A percentile compares a stretch with the other conserved stretches of the same genome.
Conservation (phyloP, 768 basidiomycete genomes). For the Panaeolus cyanescens region DNA sequence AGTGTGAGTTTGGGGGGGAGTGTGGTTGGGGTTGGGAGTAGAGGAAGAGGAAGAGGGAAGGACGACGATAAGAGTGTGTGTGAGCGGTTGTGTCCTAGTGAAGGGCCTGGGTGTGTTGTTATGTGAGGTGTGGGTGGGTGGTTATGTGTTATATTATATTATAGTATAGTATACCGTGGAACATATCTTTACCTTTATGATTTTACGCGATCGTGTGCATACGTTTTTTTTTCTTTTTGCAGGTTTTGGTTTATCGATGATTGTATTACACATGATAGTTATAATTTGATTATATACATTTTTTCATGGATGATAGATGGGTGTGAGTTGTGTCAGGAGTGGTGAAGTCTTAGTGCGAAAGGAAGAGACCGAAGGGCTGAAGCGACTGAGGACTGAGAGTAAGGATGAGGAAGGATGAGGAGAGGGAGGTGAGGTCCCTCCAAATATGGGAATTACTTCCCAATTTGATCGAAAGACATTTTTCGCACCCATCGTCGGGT, state of each 20-base stretch:
- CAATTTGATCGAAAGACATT: background rate
- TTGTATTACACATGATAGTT: no score
- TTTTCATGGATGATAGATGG: no score
- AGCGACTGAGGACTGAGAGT: background rate
- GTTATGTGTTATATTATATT: background rate
- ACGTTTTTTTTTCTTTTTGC: no score
- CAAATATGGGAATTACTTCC: background rate
- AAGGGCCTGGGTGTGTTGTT: background rate
- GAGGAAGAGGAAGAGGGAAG: constrained; percentile 2
- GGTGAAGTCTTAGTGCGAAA: background rate
- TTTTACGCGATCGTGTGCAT: background rate
- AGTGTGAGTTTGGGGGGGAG: constrained; percentile 12
- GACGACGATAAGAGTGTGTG: background rate
- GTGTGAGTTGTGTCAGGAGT: no score
- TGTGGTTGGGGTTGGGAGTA: background rate
- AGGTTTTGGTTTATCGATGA: no score
- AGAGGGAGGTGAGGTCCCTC: background rate
- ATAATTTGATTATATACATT: no score
- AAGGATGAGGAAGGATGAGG: no score
- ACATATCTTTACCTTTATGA: background rate
- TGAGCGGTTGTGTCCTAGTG: background rate
- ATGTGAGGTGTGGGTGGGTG: background rate
- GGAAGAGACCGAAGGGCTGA: no score
- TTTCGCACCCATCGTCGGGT: background rate
- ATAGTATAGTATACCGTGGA: background rate